Conservation (phyloP, 345 rosid genomes). For the Populus davidiana region DNA sequence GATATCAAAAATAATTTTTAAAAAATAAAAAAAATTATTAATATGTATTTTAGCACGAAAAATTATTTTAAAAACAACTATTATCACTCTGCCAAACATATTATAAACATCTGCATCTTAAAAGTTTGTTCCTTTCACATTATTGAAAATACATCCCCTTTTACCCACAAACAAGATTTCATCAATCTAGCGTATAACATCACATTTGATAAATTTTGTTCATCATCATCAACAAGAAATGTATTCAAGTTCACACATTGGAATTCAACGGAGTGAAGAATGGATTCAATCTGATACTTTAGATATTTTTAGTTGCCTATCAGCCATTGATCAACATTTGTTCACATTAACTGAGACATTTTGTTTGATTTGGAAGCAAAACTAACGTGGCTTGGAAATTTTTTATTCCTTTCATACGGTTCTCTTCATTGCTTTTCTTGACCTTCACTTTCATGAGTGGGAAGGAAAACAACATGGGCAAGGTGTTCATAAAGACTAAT, state of each 20-base stretch:
- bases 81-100: too few relatives aligned
- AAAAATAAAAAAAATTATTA: too few relatives aligned
- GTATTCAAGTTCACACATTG: neutral
- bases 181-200: neutral
- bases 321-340: neutral
- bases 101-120: too few relatives aligned
- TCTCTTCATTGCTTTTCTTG: neutral
- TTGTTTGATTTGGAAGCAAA: neutral
- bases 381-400: neutral
- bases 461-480: neutral
- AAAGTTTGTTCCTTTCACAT: too few relatives aligned
- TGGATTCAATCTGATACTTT: neutral
- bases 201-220: too few relatives aligned
- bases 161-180: too few relatives aligned
- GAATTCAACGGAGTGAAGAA: neutral
- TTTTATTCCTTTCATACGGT: neutral
- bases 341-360: neutral
- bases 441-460: neutral
- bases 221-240: too few relatives aligned
- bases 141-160: too few relatives aligned
- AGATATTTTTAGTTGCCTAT: neutral
- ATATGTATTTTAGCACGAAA: too few relatives aligned
- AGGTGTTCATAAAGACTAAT: neutral
- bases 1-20: too few relatives aligned
- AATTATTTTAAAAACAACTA: too few relatives aligned